Conservation (phyloP, 768 basidiomycete species). For the Gloeostereum incarnatum region DNA sequence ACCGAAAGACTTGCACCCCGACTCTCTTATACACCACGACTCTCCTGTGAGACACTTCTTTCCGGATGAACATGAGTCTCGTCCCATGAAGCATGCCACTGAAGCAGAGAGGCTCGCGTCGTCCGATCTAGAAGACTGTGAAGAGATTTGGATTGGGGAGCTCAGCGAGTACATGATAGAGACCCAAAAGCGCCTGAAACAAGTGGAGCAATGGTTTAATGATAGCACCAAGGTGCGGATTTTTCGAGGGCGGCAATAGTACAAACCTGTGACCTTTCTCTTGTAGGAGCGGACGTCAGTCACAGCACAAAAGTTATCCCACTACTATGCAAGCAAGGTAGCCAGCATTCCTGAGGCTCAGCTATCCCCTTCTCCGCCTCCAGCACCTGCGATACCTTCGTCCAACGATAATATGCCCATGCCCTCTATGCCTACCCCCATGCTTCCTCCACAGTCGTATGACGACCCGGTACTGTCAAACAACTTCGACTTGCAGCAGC, state of each 20-base stretch:
- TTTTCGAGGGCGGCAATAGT: background rate
- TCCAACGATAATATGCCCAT: no score
- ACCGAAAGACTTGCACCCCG: constrained; percentile 14
- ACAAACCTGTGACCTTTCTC: background rate
- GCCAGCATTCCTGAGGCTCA: constrained; percentile 32
- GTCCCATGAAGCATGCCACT: constrained; percentile 14
- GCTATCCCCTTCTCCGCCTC: constrained; percentile 21
- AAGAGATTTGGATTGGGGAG: constrained; percentile 68
- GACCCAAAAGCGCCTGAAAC: constrained; percentile 63
- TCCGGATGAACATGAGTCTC: constrained; percentile 11
- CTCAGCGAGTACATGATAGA: constrained; percentile 61
- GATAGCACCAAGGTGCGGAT: constrained; percentile 48
- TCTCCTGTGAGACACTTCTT: constrained; percentile 10
- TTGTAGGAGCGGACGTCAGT: constrained; percentile 58
- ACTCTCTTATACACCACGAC: constrained; percentile 1
- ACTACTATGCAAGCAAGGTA: constrained; percentile 44
- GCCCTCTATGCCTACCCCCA: no score
- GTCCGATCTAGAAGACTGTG: constrained; percentile 77
- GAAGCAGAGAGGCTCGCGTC: constrained; percentile 45
- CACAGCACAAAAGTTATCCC: constrained; percentile 51
- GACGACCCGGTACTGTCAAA: constrained; percentile 2
- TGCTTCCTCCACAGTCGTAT: constrained; percentile 1
- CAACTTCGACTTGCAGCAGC: no score
- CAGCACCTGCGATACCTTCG: background rate
- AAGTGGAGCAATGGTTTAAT: constrained; percentile 69